Evolutionary conservation across 495 filamentous ascomycete genomes (phyloP), one percentile per base, ranked within the genome.

Genomic region (Endocarpon pusillum): DNA sequence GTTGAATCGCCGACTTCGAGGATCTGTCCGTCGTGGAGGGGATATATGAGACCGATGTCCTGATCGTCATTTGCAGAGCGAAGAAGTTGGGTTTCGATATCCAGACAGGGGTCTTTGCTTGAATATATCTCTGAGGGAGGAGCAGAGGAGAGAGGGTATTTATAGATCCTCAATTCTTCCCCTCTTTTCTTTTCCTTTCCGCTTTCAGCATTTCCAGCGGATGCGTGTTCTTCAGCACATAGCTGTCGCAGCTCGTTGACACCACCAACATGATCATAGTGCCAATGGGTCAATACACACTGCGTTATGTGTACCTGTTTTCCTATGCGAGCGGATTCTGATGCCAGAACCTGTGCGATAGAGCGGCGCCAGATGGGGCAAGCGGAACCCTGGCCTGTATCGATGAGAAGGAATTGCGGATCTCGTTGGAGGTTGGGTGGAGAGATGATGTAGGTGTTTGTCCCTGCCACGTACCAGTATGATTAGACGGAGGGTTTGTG

Each of bases 371-470:
- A 81, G 10, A 62, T 54, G 21, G 66, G 66, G n/a, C n/a, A n/a
- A n/a, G n/a, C n/a, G 28, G 60, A 62, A 28, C 78, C 81, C 47
- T 81, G 69, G 33, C 76, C 80, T 1, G 83, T 85, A 54, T 93
- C 84, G 46, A 93, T 70, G 8, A 93, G 64, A 36, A 87, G 58
- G 6, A 82, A 69, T 3, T 61, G 44, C 5, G 57, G 46, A 9
- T 80, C 80, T 28, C 47, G 79, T 42, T 83, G 84, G 28, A 31
- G 28, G n/a, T n/a, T n/a, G n/a, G n/a, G n/a, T n/a, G n/a, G n/a
- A n/a, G n/a, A n/a, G 38, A 92, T 42, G 11, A 93, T 61, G 50
- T 89, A 93, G 25, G 84, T 93, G 52, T 93, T 92, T 34, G 84
- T 91, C 37, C 76, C 76, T 73, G 37, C n/a, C 22, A 33, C n/a